These are phyloP conservation scores for Sporothrix variecibatus DNA, from an alignment of 2,329 filamentous ascomycete species.

Conservation along the genomic window DNA sequence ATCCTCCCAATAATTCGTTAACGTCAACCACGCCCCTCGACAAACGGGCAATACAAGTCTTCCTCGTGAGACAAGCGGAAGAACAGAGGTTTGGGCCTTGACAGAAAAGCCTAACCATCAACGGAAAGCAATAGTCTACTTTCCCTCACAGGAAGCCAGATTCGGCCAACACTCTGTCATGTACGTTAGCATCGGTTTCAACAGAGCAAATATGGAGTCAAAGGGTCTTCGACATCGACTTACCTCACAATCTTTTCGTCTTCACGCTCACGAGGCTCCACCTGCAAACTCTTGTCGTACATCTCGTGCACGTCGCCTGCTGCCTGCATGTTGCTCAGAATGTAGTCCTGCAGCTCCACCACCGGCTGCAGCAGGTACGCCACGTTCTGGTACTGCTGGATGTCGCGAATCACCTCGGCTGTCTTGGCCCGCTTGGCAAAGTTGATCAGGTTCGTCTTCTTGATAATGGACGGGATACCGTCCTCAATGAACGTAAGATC, in stretches of 20 bases:
- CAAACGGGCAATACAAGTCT: background rate
- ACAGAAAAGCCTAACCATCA: background rate
- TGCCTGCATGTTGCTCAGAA: slow-evolving; percentile 91
- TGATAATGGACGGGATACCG: slow-evolving; percentile 93
- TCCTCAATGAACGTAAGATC: slow-evolving; percentile 97
- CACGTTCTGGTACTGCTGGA: slow-evolving; percentile 97
- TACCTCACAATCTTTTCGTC: slow-evolving; percentile 99
- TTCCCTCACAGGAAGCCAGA: slow-evolving; percentile 39
- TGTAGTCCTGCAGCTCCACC: slow-evolving; percentile 92
- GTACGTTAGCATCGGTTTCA: slow-evolving; percentile 23
- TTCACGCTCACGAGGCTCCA: slow-evolving; percentile 94
- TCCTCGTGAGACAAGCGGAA: background rate
- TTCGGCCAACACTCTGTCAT: slow-evolving; percentile 39
- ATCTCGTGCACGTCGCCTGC: slow-evolving; percentile 98
- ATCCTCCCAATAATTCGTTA: background rate
- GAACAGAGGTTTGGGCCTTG: background rate
- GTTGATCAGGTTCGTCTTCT: slow-evolving; percentile 96
- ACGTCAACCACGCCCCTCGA: background rate
- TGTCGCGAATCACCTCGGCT: slow-evolving; percentile 95
- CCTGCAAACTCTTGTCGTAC: slow-evolving; percentile 94
- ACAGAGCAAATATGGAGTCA: background rate
- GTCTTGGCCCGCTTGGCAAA: slow-evolving; percentile 98
- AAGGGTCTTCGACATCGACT: slow-evolving; percentile 2
- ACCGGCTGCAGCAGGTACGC: slow-evolving; percentile 92
- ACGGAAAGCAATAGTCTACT: background rate